Base-by-base conservation (phyloP, 2,329 filamentous ascomycete species). In the Leptographium radiaticola region DNA sequence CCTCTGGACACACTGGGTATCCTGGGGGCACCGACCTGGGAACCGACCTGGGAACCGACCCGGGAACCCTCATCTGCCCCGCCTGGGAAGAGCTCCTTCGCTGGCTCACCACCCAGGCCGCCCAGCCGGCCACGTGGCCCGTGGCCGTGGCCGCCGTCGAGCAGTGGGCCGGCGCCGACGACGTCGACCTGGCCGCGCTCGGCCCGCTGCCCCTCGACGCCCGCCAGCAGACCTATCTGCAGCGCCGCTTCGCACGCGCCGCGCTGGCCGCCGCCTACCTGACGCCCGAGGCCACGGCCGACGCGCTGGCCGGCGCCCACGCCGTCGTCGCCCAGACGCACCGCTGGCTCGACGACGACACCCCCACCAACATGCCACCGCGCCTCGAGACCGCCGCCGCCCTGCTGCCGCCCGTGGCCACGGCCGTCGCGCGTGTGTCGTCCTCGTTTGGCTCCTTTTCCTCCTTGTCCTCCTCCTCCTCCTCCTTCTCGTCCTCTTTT, bases 111-210 rank as follows among this genome's bases (percentile, higher is more conserved):
- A 63, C 69, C 3, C 78, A 81, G 56, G 81, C 85, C 1, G 70
- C 72, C 5, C 46, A 49, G 10, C 70, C 71, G 4, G 71, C 71
- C 20, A 76, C 80, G 16, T 85, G 87, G 75, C 70, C 66, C 31
- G 70, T 81, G n/a, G 77, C 80, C n/a, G 72, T 82, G 36, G 73
- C 74, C 49, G 81, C 77, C 9, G 70, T 89, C 38, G 76, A 82
- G 56, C 77, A 86, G 58, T 91, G 86, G 86, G 80, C 84, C 60
- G 87, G 86, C 0, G 84, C 86, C 0, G 71, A 71, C 8, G 86
- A 90, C 62, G 74, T 84, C 48, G 83, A 89, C 59, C 65, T 88
- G 6, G 84, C 82, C 4, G 78, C 76, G 13, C 79, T 75, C 59
- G 74, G 75, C 9, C 71, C 71, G 2, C 66, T 74, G 49, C 80